Conservation (phyloP, 2,329 filamentous ascomycete species). For the Lithohypha guttulata region DNA sequence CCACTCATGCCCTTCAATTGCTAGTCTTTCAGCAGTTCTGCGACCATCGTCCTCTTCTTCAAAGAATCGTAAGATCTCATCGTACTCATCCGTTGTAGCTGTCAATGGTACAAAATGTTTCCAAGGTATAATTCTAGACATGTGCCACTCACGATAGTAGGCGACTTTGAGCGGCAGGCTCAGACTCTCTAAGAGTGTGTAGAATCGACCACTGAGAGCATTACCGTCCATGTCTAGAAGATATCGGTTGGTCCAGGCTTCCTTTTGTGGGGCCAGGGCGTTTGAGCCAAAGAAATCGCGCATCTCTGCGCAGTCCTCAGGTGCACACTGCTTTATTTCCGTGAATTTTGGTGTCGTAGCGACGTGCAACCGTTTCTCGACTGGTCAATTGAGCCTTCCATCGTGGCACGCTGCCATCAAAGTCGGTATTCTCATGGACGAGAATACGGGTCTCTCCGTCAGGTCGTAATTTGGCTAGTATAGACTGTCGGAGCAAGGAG, state of each 20-base stretch:
- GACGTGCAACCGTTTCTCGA: too few relatives aligned
- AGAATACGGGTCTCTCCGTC: constrained; percentile 55
- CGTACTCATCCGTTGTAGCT: constrained; percentile 60
- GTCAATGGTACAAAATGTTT: constrained; percentile 75
- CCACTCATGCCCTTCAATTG: constrained; percentile 56
- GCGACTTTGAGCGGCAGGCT: constrained; percentile 67
- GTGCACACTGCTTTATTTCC: too few relatives aligned
- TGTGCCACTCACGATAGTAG: constrained; percentile 72
- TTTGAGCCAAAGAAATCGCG: constrained; percentile 37
- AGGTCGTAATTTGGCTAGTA: constrained; percentile 68
- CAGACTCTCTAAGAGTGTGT: constrained; percentile 58
- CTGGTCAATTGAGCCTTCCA: constrained; percentile 35
- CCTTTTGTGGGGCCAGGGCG: constrained; percentile 25
- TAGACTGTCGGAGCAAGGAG: too few relatives aligned
- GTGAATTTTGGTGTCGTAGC: too few relatives aligned
- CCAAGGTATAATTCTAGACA: constrained; percentile 62
- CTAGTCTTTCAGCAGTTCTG: constrained; percentile 51
- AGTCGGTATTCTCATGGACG: constrained; percentile 31
- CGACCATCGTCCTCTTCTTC: constrained; percentile 35
- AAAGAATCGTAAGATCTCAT: constrained; percentile 64
- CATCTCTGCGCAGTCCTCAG: too few relatives aligned
- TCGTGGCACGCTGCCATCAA: constrained; percentile 32
- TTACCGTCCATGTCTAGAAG: constrained; percentile 70
- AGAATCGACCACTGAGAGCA: constrained; percentile 57
- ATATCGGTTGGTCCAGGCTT: constrained; percentile 48